These are phyloP conservation scores for Diaporthe amygdali DNA, from an alignment of 2,329 filamentous ascomycete genomes.

Conservation along the genomic window DNA sequence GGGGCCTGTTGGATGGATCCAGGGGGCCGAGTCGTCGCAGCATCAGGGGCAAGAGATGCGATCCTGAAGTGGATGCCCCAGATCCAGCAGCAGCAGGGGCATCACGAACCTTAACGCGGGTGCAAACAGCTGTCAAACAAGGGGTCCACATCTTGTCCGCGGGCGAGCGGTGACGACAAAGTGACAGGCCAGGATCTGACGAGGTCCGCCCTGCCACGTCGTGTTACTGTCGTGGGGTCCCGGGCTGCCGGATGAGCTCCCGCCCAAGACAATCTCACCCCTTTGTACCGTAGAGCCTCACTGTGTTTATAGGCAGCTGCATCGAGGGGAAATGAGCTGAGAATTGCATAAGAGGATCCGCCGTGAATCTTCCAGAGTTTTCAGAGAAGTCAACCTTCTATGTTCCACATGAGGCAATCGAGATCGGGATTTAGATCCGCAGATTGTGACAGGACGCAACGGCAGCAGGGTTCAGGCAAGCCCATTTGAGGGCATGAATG, in stretches of 20 bases:
- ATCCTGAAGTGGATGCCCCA: constrained; percentile 15
- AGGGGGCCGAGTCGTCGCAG: constrained; percentile 13
- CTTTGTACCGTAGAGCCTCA: constrained; percentile 15
- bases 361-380: constrained; percentile 2
- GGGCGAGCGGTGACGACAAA: constrained; percentile 23
- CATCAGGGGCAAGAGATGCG: constrained; percentile 15
- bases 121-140: constrained; percentile 26
- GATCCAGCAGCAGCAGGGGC: constrained; percentile 7
- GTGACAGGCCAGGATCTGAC: constrained; percentile 23
- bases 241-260: constrained; percentile 13
- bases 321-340: constrained; percentile 12
- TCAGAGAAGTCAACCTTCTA: neutral
- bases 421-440: constrained; percentile 25
- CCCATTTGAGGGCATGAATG: neutral
- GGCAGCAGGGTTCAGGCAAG: neutral
- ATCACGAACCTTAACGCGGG: constrained; percentile 18
- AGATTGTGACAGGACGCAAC: constrained; percentile 22
- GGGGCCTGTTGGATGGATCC: neutral
- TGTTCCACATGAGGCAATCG: constrained; percentile 18
- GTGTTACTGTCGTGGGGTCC: constrained; percentile 19
- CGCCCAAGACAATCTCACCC: constrained; percentile 4
- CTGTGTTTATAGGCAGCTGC: constrained; percentile 4
- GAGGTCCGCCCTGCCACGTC: constrained; percentile 23
- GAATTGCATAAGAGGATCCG: constrained; percentile 15
- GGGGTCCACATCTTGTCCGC: constrained; percentile 5